Conservation (phyloP, 2,329 filamentous ascomycete species). For the Xylaria multiplex region DNA sequence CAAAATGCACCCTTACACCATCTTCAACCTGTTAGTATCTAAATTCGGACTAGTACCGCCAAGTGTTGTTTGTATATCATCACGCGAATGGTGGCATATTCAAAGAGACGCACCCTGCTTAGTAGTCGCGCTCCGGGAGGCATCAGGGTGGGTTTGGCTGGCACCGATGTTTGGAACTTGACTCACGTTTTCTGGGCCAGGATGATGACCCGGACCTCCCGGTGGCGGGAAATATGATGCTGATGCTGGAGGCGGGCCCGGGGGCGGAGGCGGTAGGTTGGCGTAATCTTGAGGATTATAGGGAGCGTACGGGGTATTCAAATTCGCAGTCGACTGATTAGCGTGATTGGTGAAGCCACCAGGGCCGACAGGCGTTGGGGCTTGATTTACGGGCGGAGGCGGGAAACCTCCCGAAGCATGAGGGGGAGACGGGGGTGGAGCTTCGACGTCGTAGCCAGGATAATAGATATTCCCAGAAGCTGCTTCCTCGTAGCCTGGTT, state of each 20-base stretch:
- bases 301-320: slow-evolving; percentile 44
- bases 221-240: slow-evolving; percentile 38
- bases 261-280: slow-evolving; percentile 43
- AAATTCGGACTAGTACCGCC: background rate
- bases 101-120: slow-evolving; percentile 51
- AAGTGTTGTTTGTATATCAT: slow-evolving; percentile 1
- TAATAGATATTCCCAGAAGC: slow-evolving; percentile 41
- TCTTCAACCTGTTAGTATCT: slow-evolving; percentile 29
- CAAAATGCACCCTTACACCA: slow-evolving; percentile 44
- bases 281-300: slow-evolving; percentile 48
- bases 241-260: slow-evolving; percentile 41
- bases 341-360: slow-evolving; percentile 46
- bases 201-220: slow-evolving; percentile 38
- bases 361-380: slow-evolving; percentile 36
- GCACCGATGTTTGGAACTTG: slow-evolving; percentile 43
- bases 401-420: slow-evolving; percentile 48
- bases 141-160: slow-evolving; percentile 43
- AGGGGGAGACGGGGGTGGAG: slow-evolving; percentile 44
- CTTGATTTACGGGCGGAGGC: slow-evolving; percentile 37
- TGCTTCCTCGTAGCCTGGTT: slow-evolving; percentile 48
- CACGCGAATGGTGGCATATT: slow-evolving; percentile 36
- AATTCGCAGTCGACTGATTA: slow-evolving; percentile 46
- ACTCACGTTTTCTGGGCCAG: slow-evolving; percentile 51
- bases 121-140: slow-evolving; percentile 46
- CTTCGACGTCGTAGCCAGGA: slow-evolving; percentile 40